Evolutionary conservation across 495 filamentous ascomycete species (phyloP), one percentile per base, ranked within the genome.

Genomic region (Hypoxylon fragiforme): DNA sequence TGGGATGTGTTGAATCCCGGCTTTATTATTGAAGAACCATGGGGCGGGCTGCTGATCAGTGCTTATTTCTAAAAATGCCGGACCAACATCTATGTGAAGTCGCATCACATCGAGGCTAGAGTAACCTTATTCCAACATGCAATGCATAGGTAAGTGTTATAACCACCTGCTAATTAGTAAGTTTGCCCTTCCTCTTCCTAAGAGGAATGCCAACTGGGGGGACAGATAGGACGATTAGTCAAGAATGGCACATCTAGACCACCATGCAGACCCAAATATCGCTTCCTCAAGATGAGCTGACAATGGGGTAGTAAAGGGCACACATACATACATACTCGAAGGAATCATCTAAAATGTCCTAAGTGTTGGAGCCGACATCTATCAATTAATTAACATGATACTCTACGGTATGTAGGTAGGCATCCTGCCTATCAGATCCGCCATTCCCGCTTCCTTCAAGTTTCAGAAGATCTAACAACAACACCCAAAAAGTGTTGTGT

Each of bases 111-210:
- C 53, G 38, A 31, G 15, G 32, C 44, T 44, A 14, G 34, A 24
- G 8, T n/a, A 56, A 44, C 39, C 45, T 56, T 50, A 56, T 49
- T 38, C 44, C 21, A 5, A 56, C 53, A 35, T 49, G 31, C 39
- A 44, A 16, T 24, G 13, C 4, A 37, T 3, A 36, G 22, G 30
- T 12, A 24, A n/a, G n/a, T n/a, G n/a, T n/a, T n/a, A n/a, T n/a
- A n/a, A n/a, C n/a, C n/a, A n/a, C n/a, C n/a, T n/a, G n/a, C n/a
- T n/a, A n/a, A n/a, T n/a, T n/a, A n/a, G n/a, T n/a, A n/a, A n/a
- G n/a, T n/a, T n/a, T n/a, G n/a, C n/a, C n/a, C n/a, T n/a, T n/a
- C n/a, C n/a, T n/a, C n/a, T n/a, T 16, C 14, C 13, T 21, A 44
- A 15, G 14, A 20, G 24, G 28, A 14, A 15, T 42, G 1, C 7